Evolutionary conservation across 768 basidiomycete genomes (phyloP), one percentile per base, ranked within the genome.

Genomic region (Mycena olivaceomarginata): DNA sequence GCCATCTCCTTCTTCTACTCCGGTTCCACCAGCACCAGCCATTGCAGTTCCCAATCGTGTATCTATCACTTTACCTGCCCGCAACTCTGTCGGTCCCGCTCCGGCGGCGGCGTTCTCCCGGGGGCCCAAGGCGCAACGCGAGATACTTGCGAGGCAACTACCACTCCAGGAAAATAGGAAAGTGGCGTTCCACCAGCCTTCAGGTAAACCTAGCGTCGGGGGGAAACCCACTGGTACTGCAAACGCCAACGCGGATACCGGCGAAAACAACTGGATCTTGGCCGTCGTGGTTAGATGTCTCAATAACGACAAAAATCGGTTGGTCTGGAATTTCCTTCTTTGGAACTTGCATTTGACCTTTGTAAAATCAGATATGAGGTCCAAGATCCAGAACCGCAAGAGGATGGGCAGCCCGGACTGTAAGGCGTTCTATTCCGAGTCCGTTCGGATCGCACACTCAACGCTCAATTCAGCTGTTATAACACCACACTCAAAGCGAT

Each of bases 361-460:
- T 15, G 37, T n/a, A 72, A 74, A 13, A 46, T 45, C 16, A 96
- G 95, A 77, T 97, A 97, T 78, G 95, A 96, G 84, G 96, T 97
- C 0, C 94, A 95, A 84, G 96, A 97, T 82, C 93, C 91, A 51
- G 96, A 97, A 78, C 94, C 94, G 22, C 94, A 95, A 83, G 95
- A 96, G 82, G 94, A 95, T 70, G 94, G 95, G 11, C 90, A 94
- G 78, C 93, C 94, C 25, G 94, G 94, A 81, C 86, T 85, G 90
- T 91, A 84, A 81, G 89, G 7, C 45, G 46, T 45, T 43, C 59
- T 16, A 65, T 41, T 66, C 63, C 25, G 48, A 1, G 31, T 20
- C 60, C 63, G 40, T 86, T 63, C 16, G 16, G 13, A 56, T 51
- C 15, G 45, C 46, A 31, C 45, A 0, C 51, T 75, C 11, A 79